Evolutionary conservation across 345 rosid genomes (phyloP).

Genomic region (Gossypium bickii): DNA sequence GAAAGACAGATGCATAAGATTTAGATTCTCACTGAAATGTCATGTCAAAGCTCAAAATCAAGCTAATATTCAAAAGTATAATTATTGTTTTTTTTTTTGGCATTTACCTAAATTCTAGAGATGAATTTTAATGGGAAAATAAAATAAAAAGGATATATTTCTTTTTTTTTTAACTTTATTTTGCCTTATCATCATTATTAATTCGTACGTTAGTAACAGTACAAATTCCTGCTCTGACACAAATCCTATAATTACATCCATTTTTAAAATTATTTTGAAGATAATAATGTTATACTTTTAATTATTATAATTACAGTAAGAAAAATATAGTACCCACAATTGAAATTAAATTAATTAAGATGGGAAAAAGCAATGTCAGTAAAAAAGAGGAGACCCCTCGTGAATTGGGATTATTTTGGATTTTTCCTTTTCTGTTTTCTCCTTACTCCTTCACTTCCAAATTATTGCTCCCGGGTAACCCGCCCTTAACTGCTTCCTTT

Average conservation of each 20-base stretch:
- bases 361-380: slow-evolving; percentile 17
- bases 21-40: slow-evolving; percentile 1
- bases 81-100: not conserved
- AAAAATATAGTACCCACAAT: not conserved
- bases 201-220: not conserved
- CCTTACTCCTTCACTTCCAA: slow-evolving; percentile 14
- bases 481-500: not conserved
- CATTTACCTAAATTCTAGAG: not conserved
- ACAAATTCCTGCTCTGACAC: slow-evolving; percentile 17
- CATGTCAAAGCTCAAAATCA: not conserved
- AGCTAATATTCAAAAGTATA: too few species aligned
- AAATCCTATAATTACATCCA: slow-evolving; percentile 13
- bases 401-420: slow-evolving; percentile 12
- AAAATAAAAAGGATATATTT: not conserved
- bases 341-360: not conserved
- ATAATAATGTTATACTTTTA: not conserved
- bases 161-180: not conserved
- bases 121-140: not conserved
- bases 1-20: not conserved
- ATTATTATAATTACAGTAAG: not conserved
- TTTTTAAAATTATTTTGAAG: not conserved
- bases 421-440: not conserved
- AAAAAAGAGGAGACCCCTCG: slow-evolving; percentile 16
- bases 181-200: not conserved
- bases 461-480: slow-evolving; percentile 28